phyloP scores from a whole-genome alignment of 2,329 filamentous ascomycete species.

The Neurospora crassa region DNA sequence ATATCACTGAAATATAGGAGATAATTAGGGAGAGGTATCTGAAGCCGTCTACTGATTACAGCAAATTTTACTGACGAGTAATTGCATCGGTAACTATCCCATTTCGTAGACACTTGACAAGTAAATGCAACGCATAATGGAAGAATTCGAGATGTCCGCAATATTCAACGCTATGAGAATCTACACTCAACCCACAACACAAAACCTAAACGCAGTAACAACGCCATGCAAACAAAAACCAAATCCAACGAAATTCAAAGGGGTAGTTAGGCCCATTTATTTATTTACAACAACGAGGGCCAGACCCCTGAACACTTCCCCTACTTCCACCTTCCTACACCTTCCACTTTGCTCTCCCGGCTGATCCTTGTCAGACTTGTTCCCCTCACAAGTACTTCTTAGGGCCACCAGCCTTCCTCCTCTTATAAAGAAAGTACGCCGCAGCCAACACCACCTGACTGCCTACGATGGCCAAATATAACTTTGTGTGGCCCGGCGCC shows the following conservation, averaged over 20 bases:
- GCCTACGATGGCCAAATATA: conserved; percentile 62
- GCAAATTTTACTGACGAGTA: too few relatives aligned
- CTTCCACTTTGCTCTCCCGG: neutral
- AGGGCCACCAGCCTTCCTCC: conserved; percentile 58
- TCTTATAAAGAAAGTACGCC: conserved; percentile 71
- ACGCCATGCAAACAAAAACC: neutral
- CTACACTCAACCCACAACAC: neutral
- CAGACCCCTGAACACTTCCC: neutral
- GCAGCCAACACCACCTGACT: conserved; percentile 63
- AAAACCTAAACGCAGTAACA: neutral
- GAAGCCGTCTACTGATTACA: too few relatives aligned
- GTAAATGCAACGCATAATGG: too few relatives aligned
- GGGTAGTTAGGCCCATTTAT: neutral
- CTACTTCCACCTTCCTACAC: neutral
- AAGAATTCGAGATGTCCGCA: too few relatives aligned
- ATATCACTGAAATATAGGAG: too few relatives aligned
- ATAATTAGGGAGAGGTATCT: too few relatives aligned
- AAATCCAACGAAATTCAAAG: neutral
- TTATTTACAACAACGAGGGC: neutral
- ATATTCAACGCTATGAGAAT: too few relatives aligned
- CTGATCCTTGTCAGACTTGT: conserved; percentile 4
- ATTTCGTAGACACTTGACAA: too few relatives aligned
- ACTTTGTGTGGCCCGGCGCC: conserved; percentile 38
- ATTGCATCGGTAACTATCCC: too few relatives aligned
- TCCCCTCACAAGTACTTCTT: conserved; percentile 76